phyloP scores from a whole-genome alignment of 2,329 filamentous ascomycete genomes.

The Diaporthe sp. region DNA sequence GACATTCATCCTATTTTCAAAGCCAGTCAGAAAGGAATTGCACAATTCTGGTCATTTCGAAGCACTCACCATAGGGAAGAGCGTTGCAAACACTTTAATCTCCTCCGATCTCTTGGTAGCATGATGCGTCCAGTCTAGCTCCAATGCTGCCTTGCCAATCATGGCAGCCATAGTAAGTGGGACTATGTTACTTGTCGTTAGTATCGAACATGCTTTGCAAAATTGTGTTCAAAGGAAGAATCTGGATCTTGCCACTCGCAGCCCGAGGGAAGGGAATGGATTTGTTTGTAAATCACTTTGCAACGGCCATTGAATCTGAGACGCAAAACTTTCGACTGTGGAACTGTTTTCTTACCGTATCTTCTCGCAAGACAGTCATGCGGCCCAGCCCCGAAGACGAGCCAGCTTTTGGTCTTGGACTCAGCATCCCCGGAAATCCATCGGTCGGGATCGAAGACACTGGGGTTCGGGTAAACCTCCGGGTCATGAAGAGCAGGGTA shows the following conservation, averaged over 20 bases:
- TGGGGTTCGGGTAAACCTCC: slow-evolving; percentile 56
- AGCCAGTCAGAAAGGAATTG: not conserved
- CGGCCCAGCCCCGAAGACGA: slow-evolving; percentile 62
- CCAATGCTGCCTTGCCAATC: slow-evolving; percentile 62
- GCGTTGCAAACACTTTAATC: slow-evolving; percentile 60
- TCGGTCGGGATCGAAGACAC: slow-evolving; percentile 60
- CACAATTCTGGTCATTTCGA: not conserved
- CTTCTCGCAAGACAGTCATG: slow-evolving; percentile 48
- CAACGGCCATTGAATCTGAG: too few species aligned
- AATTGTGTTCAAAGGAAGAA: too few species aligned
- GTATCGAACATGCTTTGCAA: not conserved
- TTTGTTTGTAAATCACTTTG: too few species aligned
- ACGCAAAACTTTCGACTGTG: not conserved
- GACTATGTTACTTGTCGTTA: slow-evolving; percentile 54
- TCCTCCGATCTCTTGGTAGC: slow-evolving; percentile 59
- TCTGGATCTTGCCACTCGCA: not conserved
- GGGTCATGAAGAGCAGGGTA: slow-evolving; percentile 63
- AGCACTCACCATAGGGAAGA: slow-evolving; percentile 58
- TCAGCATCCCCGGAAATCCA: slow-evolving; percentile 64
- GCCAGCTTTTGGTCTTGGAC: slow-evolving; percentile 62
- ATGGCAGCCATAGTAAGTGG: slow-evolving; percentile 61
- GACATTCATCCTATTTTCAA: slow-evolving; percentile 46
- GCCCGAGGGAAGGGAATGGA: too few species aligned
- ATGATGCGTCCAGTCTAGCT: slow-evolving; percentile 62
- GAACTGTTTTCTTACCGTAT: not conserved